phyloP scores from a whole-genome alignment of 768 basidiomycete species.

The Amanita muscaria region DNA sequence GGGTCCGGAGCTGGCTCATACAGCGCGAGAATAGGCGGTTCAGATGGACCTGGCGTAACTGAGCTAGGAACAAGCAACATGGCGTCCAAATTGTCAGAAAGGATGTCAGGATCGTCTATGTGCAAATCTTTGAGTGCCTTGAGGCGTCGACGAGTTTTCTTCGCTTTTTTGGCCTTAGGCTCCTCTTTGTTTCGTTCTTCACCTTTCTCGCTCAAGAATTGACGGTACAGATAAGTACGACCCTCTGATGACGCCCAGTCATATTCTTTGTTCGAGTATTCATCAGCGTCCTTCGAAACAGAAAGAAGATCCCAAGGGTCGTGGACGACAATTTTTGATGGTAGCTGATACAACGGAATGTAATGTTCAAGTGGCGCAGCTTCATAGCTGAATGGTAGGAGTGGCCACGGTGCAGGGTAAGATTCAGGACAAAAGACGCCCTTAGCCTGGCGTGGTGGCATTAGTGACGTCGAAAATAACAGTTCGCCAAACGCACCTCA shows the following conservation, averaged over 20 bases:
- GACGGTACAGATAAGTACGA: conserved; percentile 23
- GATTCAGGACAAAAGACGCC: conserved; percentile 19
- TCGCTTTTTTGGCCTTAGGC: neutral
- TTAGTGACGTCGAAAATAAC: too few relatives aligned
- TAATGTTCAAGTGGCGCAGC: too few relatives aligned
- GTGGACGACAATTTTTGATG: conserved; percentile 17
- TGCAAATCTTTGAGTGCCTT: neutral
- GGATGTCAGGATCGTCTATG: neutral
- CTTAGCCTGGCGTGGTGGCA: conserved; percentile 20
- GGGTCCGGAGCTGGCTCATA: conserved; percentile 18
- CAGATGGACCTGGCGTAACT: conserved; percentile 9
- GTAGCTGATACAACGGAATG: too few relatives aligned
- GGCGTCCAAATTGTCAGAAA: conserved; percentile 6
- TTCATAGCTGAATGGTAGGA: too few relatives aligned
- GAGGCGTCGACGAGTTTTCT: neutral
- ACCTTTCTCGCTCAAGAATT: conserved; percentile 10
- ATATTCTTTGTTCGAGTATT: neutral
- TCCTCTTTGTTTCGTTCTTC: neutral
- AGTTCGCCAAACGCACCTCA: too few relatives aligned
- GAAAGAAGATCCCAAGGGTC: conserved; percentile 15
- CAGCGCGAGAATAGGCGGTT: conserved; percentile 20
- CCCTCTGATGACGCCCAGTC: too few relatives aligned
- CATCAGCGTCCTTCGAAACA: neutral
- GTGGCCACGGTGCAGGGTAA: too few relatives aligned
- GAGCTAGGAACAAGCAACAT: conserved; percentile 9